Evolutionary conservation across 1,284 basidiomycete genomes (phyloP).

Genomic region (Ustilago crameri): DNA sequence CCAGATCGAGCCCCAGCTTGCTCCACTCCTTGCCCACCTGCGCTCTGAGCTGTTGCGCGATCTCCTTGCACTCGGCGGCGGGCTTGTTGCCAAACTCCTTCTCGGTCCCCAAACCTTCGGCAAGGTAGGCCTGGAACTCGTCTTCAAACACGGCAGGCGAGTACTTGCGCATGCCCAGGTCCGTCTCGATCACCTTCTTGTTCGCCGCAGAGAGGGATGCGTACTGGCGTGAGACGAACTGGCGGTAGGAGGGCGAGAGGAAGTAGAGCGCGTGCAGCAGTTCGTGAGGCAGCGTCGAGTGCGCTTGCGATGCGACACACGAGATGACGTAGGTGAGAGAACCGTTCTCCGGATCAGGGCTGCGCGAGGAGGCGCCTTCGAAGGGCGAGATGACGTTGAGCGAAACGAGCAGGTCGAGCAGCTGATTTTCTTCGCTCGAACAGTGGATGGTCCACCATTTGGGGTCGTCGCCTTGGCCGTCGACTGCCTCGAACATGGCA

Average conservation of each 20-base stretch:
- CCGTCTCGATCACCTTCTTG: slow-evolving; percentile 53
- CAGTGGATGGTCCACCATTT: slow-evolving; percentile 53
- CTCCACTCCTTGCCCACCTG: slow-evolving; percentile 37
- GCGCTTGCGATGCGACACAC: slow-evolving; percentile 41
- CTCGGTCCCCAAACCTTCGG: slow-evolving; percentile 46
- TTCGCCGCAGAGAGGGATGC: slow-evolving; percentile 31
- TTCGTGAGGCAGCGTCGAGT: slow-evolving; percentile 60
- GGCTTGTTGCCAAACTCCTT: slow-evolving; percentile 58
- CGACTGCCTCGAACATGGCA: slow-evolving; percentile 43
- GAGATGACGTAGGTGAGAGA: slow-evolving; percentile 58
- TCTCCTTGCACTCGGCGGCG: slow-evolving; percentile 42
- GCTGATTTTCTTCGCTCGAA: slow-evolving; percentile 46
- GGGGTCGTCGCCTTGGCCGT: slow-evolving; percentile 4
- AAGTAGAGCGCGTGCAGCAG: slow-evolving; percentile 62
- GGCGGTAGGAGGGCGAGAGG: slow-evolving; percentile 51
- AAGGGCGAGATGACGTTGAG: slow-evolving; percentile 18
- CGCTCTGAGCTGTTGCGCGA: slow-evolving; percentile 26
- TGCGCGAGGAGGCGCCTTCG: slow-evolving; percentile 28
- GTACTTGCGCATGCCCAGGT: slow-evolving; percentile 60
- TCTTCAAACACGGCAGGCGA: slow-evolving; percentile 53
- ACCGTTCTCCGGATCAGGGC: background rate
- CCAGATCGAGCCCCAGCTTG: slow-evolving; percentile 20
- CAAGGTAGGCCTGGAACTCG: slow-evolving; percentile 64
- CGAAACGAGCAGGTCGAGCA: slow-evolving; percentile 45
- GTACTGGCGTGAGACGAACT: slow-evolving; percentile 36